Base-by-base conservation (phyloP, 106 monocot genomes). In the Dendrobium nobile region DNA sequence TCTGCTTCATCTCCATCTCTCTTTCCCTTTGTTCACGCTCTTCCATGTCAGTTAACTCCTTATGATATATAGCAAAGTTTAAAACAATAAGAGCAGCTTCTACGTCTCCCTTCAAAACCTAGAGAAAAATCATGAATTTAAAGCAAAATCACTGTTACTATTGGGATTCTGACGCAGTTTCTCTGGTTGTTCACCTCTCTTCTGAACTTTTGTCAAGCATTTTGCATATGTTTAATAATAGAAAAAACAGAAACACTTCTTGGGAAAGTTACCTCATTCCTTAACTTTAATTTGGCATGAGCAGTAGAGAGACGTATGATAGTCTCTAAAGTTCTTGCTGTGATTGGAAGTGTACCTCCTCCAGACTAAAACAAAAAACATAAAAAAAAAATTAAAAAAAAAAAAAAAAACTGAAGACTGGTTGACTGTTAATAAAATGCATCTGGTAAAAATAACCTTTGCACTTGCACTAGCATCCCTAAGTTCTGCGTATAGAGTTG, bases 61-160 rank as follows among this genome's bases (percentile, higher is more conserved):
- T 93, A 83, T 99, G 99, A 84, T 95, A 99, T 80, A 99, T 91
- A 75, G 99, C 95, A 84, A 95, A 99, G 80, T 99, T 95, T 61
- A 99, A 80, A 77, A 99, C 87, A 77, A 91, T 87, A 72, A 99
- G 76, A 82, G 95, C 99, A 82, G 91, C 90, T 83, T 95, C 95
- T 37, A 92, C 95, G 76, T 95, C 99, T 77, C 5, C 70, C 68
- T 85, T 99, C 70, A 91, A 70, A 59, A 95, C 95, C 99, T 98
- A 56, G 37, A 88, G 43, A 5, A 70, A 19, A 76, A 51, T 51
- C 0, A 76, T 76, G 26, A 47, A 76, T 10, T 1, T 75, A 47
- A 76, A 0, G 9, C 24, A 47, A 22, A 0, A 76, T 76, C 33
- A 41, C 43, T 20, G 7, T 19, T 74, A 42, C 5, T 42, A 43